Base-by-base conservation (phyloP, 768 basidiomycete species). In the Amanita inopinata region DNA sequence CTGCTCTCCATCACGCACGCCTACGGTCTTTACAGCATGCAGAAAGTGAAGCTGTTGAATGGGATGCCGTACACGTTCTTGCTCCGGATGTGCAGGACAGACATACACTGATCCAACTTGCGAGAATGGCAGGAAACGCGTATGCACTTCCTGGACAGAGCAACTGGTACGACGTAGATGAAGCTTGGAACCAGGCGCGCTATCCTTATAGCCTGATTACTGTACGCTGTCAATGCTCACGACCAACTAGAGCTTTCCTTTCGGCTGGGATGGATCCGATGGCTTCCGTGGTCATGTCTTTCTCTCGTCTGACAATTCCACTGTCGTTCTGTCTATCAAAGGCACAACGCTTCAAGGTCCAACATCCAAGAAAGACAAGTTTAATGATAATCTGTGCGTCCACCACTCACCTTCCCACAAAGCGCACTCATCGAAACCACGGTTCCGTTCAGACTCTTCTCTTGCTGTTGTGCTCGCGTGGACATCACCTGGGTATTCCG, bases 211-310 rank as follows among this genome's bases (percentile, higher is more conserved):
- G 45, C 9, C 17, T 43, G n/a, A 6, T 40, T 38, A 4, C 12
- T 40, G 10, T 12, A n/a, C 31, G 18, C 41, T 18, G 30, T 38
- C 31, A 35, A 41, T 2, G 15, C 33, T 18, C 20, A 45, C 10
- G 43, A 23, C 27, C 12, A 33, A 19, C 12, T 50, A 88, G 85
- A 84, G 80, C 52, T 84, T 83, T 54, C 85, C 84, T 4, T 79
- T 85, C 49, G 85, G 86, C 3, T 86, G 80, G 80, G 80, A 84
- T 49, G 69, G 73, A 20, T 62, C 70, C 10, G 72, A 87, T 49
- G 91, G 91, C 3, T 83, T 98, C 52, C 75, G 93, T 39, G 94
- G 92, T 4, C 91, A 92, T 55, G 83, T 94, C 36, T 94, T 94
- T 53, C 65, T 80, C 31, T 78, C 82, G 9, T 70, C 73, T 8